Conservation (phyloP, 2,329 filamentous ascomycete genomes). For the Hypoxylon sp. region DNA sequence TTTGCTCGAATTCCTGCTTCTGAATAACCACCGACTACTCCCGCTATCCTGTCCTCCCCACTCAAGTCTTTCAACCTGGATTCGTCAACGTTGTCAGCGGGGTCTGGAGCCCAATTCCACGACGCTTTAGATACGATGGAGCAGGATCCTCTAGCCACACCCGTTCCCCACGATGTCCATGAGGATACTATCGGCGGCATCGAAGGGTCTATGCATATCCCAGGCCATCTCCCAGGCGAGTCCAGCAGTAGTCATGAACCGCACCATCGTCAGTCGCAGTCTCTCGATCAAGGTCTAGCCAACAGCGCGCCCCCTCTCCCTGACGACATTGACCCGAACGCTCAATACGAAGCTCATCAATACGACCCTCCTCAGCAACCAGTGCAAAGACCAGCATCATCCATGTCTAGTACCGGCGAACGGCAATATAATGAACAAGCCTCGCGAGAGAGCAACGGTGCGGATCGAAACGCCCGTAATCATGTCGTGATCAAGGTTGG, state of each 20-base stretch:
- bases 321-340: slow-evolving; percentile 59
- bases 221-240: slow-evolving; percentile 54
- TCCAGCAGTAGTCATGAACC: slow-evolving; percentile 48
- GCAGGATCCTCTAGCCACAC: slow-evolving; percentile 55
- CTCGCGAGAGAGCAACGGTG: slow-evolving; percentile 58
- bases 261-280: slow-evolving; percentile 63
- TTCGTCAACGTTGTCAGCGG: slow-evolving; percentile 64
- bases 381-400: slow-evolving; percentile 69
- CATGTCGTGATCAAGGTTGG: slow-evolving; percentile 98
- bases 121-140: slow-evolving; percentile 69
- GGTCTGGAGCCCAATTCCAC: slow-evolving; percentile 68
- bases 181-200: slow-evolving; percentile 67
- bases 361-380: slow-evolving; percentile 64
- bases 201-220: slow-evolving; percentile 63
- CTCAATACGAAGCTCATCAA: slow-evolving; percentile 58
- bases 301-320: slow-evolving; percentile 49
- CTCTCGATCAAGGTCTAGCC: slow-evolving; percentile 65
- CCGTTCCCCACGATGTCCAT: slow-evolving; percentile 54
- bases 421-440: slow-evolving; percentile 63
- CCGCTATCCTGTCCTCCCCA: slow-evolving; percentile 15
- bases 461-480: slow-evolving; percentile 68
- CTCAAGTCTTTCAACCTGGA: slow-evolving; percentile 60
- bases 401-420: slow-evolving; percentile 62
- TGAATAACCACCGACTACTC: slow-evolving; percentile 22
- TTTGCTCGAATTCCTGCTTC: slow-evolving; percentile 32